phyloP scores from a whole-genome alignment of 106 monocot species.

The Gastrodia elata region DNA sequence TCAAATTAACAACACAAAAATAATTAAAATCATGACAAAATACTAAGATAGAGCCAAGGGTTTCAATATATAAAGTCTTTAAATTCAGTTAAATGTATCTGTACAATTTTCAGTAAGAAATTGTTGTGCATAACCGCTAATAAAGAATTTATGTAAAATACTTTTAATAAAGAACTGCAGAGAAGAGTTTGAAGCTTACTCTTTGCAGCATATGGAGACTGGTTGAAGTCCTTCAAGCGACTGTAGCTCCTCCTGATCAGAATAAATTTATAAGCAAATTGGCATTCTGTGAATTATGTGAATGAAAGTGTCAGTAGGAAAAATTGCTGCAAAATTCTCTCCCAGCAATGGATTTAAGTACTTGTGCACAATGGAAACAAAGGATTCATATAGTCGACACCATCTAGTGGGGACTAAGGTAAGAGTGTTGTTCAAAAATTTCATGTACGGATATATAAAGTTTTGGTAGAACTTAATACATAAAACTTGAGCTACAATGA shows the following conservation, averaged over 20 bases:
- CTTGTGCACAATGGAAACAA: too few relatives aligned
- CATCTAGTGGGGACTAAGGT: too few relatives aligned
- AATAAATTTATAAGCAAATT: constrained; percentile 15
- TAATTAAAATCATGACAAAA: background rate
- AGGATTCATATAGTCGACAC: too few relatives aligned
- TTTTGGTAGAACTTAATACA: background rate
- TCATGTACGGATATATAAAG: too few relatives aligned
- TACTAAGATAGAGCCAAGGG: background rate
- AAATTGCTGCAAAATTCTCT: background rate
- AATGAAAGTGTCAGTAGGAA: background rate
- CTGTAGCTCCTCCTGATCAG: constrained; percentile 60
- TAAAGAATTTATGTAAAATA: too few relatives aligned
- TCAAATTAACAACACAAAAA: background rate
- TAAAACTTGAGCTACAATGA: background rate
- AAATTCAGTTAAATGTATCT: background rate
- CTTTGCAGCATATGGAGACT: constrained; percentile 74
- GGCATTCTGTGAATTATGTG: constrained; percentile 6
- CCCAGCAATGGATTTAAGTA: background rate
- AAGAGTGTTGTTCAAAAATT: too few relatives aligned
- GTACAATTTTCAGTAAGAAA: background rate
- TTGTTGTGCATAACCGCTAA: too few relatives aligned
- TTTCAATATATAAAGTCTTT: background rate
- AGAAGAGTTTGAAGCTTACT: constrained; percentile 34
- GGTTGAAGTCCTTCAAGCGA: constrained; percentile 58
- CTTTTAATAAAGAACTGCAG: background rate